Evolutionary conservation across 2,329 filamentous ascomycete species (phyloP), one percentile per base, ranked within the genome.

Genomic region (Coleophoma crateriformis): DNA sequence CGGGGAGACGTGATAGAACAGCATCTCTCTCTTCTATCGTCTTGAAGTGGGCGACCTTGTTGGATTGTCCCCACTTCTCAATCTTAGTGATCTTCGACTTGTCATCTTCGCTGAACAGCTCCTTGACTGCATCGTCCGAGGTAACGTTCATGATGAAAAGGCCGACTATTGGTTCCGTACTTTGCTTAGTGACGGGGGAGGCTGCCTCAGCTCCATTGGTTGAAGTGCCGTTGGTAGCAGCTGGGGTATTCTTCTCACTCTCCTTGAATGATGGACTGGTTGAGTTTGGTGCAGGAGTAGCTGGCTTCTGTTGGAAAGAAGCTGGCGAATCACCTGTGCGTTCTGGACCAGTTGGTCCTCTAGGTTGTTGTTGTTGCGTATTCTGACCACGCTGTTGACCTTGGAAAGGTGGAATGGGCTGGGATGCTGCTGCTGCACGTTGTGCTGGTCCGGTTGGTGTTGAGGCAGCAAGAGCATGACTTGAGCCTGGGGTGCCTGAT

Each of bases 101-200:
- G 64, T 96, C 90, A 61, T 95, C 88, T 12, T 94, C 84, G 1
- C 82, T 76, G 64, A 99, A 92, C 20, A 96, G 76, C 33, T 88
- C 84, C 50, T 86, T 85, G 35, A 89, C 86, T 53, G 91, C 88
- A 33, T 96, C 88, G 57, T 92, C 88, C 48, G 81, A 87, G 61
- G 84, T 88, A 19, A 91, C 84, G 62, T 91, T 91, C 72, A 88
- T 88, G 53, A 99, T 84, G 68, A 96, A 99, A 17, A 99, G 79
- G 45, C 88, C 92, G 61, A 90, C 85, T 58, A 86, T 89, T 58
- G 79, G 82, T 62, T 90, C 79, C 62, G 72, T 78, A 15, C 77
- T 71, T 34, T 71, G 78, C 65, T 88, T 85, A 27, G 78, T 71
- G 7, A 78, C 78, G 14, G 81, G 77, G 2, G 81, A 81, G n/a